Evolutionary conservation across 2,329 filamentous ascomycete species (phyloP).

Genomic region (Fusarium graminum): DNA sequence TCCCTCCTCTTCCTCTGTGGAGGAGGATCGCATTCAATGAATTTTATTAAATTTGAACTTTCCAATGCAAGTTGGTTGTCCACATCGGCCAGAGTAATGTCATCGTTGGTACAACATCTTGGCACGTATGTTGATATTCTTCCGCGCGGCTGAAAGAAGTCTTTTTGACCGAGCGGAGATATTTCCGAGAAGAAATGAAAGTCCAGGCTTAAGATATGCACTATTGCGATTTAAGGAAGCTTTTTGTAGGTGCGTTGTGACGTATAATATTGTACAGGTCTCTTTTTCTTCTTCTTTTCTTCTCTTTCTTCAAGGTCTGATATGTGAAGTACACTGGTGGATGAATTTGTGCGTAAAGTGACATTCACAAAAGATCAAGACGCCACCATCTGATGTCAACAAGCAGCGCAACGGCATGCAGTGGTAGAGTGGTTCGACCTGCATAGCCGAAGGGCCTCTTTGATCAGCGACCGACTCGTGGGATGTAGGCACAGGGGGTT

Average conservation of each 20-base stretch:
- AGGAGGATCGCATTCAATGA: slow-evolving; percentile 14
- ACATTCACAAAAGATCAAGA: slow-evolving; percentile 23
- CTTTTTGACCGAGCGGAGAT: slow-evolving; percentile 30
- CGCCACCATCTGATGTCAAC: slow-evolving; percentile 45
- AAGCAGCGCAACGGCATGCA: slow-evolving; percentile 38
- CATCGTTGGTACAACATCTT: slow-evolving; percentile 3
- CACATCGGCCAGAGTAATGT: slow-evolving; percentile 6
- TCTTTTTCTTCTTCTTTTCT: background rate
- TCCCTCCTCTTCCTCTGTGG: background rate
- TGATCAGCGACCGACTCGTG: slow-evolving; percentile 53
- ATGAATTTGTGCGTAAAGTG: slow-evolving; percentile 1
- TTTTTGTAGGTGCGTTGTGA: slow-evolving; percentile 5
- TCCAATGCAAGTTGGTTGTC: slow-evolving; percentile 11
- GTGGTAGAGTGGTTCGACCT: slow-evolving; percentile 51
- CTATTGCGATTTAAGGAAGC: slow-evolving; percentile 3
- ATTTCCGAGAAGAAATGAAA: slow-evolving; percentile 33
- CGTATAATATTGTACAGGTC: slow-evolving; percentile 20
- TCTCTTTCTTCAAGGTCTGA: background rate
- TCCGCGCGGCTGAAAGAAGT: slow-evolving; percentile 28
- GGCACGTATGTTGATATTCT: slow-evolving; percentile 20
- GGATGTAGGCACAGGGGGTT: slow-evolving; percentile 44
- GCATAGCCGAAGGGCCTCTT: slow-evolving; percentile 58
- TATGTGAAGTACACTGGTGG: too few species aligned
- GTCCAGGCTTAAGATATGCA: slow-evolving; percentile 22
- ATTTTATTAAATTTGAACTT: slow-evolving; percentile 19